These are phyloP conservation scores for Rhizopogon vinicolor DNA, from an alignment of 768 basidiomycete genomes.

Conservation along the genomic window DNA sequence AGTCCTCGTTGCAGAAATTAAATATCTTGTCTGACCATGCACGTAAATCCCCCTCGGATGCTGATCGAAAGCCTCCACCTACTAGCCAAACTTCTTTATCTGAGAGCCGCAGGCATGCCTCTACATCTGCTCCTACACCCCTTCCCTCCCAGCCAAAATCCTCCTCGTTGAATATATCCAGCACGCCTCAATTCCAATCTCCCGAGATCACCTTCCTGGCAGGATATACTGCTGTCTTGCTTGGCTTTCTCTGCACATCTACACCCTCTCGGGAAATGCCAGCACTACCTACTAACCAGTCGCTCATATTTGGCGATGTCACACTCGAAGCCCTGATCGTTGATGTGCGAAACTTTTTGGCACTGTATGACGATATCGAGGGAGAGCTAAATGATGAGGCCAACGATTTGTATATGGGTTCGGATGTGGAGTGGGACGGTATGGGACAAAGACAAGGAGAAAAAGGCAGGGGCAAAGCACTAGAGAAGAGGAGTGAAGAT, in stretches of 20 bases:
- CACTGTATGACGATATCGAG: constrained; percentile 34
- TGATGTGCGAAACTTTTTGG: constrained; percentile 36
- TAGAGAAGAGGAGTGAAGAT: constrained; percentile 33
- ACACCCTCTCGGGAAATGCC: constrained; percentile 26
- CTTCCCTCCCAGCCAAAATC: constrained; percentile 23
- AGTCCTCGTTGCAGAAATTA: not conserved
- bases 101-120: not conserved
- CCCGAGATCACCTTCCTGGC: constrained; percentile 52
- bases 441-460: not conserved
- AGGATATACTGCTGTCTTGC: constrained; percentile 72
- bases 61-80: not conserved
- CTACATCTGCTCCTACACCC: not conserved
- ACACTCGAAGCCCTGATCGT: constrained; percentile 30
- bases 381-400: constrained; percentile 7
- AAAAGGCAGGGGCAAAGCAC: constrained; percentile 7
- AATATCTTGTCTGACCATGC: not conserved
- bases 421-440: not conserved
- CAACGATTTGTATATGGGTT: not conserved
- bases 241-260: constrained; percentile 45
- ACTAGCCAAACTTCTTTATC: not conserved
- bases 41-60: not conserved
- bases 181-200: constrained; percentile 19
- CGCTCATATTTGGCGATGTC: constrained; percentile 25
- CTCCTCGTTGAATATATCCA: constrained; percentile 46
- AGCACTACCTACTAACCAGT: constrained; percentile 29